Evolutionary conservation across 2,329 filamentous ascomycete species (phyloP).

Genomic region (Phyllosticta citribraziliensis): DNA sequence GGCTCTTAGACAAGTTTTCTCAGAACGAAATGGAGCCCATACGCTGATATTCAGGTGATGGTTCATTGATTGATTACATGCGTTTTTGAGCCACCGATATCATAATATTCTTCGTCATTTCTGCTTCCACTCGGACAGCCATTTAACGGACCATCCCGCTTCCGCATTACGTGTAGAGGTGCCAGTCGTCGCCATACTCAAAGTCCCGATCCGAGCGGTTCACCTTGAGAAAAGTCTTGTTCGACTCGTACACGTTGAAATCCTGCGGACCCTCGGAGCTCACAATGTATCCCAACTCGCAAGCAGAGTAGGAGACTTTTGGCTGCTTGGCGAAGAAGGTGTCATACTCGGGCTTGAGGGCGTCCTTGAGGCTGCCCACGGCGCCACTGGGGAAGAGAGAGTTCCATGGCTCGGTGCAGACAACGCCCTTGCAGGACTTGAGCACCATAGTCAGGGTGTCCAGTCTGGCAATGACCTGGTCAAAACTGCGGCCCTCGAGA

Average conservation of each 20-base stretch:
- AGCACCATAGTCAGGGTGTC: constrained; percentile 51
- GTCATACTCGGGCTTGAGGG: constrained; percentile 41
- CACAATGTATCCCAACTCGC: constrained; percentile 47
- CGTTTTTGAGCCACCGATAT: too few species aligned
- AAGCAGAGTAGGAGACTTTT: constrained; percentile 44
- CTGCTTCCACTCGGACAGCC: too few species aligned
- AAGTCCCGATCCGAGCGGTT: not conserved
- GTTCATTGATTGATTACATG: too few species aligned
- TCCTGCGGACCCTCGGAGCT: constrained; percentile 40
- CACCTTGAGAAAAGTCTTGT: not conserved
- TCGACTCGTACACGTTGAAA: not conserved
- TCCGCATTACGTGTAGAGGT: constrained; percentile 2
- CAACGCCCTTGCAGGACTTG: constrained; percentile 48
- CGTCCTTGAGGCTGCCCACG: constrained; percentile 43
- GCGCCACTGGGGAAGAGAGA: constrained; percentile 45
- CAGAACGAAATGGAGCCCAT: too few species aligned
- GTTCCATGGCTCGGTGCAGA: constrained; percentile 48
- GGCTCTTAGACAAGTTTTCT: too few species aligned
- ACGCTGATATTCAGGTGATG: too few species aligned
- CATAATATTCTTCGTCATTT: too few species aligned
- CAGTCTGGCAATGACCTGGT: constrained; percentile 23
- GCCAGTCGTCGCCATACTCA: constrained; percentile 4
- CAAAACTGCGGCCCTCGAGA: constrained; percentile 13
- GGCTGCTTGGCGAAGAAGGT: constrained; percentile 43
- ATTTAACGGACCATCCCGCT: too few species aligned